A percentile compares a stretch with the other conserved stretches of the same genome.
Conservation (phyloP, 2,329 filamentous ascomycete species). For the Seiridium unicorne region DNA sequence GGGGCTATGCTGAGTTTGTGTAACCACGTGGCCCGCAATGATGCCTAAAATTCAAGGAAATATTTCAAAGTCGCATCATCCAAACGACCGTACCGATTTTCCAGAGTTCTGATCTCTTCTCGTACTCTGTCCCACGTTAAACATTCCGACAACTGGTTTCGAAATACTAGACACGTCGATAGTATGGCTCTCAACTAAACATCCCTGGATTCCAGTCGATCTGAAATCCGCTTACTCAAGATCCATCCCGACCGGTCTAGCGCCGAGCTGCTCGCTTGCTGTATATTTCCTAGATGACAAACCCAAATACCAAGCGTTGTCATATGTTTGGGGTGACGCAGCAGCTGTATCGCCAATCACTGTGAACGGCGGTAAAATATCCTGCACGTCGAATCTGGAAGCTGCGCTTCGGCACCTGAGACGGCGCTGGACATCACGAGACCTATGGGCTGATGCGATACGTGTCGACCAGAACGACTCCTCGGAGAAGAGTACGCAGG, state of each 20-base stretch:
- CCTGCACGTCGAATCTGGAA: background rate
- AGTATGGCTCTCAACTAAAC: background rate
- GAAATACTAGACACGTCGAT: too few species aligned
- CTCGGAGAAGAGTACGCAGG: background rate
- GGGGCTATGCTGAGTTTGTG: background rate
- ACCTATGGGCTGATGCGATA: background rate
- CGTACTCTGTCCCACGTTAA: too few species aligned
- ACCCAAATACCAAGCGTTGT: background rate
- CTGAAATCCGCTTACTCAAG: background rate
- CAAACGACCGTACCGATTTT: too few species aligned
- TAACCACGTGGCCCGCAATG: too few species aligned
- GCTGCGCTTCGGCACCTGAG: background rate
- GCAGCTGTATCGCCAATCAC: background rate
- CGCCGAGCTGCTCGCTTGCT: background rate
- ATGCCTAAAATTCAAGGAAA: background rate
- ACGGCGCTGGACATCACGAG: background rate
- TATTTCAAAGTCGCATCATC: background rate
- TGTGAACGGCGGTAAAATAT: background rate
- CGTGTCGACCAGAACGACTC: background rate
- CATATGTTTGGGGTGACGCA: background rate
- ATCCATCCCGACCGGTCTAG: background rate
- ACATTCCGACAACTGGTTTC: too few species aligned
- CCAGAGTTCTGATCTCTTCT: too few species aligned
- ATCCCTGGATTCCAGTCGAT: background rate
- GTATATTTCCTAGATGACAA: background rate